Conservation (phyloP, 495 filamentous ascomycete genomes). For the Trichoderma orchidacearum region DNA sequence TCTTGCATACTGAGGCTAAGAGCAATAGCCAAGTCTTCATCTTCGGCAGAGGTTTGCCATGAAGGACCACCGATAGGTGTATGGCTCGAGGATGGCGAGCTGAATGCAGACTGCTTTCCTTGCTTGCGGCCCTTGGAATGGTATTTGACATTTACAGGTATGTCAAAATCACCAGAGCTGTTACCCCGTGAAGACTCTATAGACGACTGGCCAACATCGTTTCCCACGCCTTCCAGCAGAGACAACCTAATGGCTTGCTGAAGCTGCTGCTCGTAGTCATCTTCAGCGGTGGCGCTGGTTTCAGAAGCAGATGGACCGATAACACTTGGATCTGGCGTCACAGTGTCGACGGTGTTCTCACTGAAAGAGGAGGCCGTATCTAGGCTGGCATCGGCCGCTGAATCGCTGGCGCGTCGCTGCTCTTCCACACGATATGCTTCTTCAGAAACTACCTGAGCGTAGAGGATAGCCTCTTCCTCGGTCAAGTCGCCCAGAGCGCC, state of each 20-base stretch:
- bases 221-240: slow-evolving; percentile 41
- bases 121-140: slow-evolving; percentile 25
- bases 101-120: slow-evolving; percentile 19
- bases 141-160: slow-evolving; percentile 41
- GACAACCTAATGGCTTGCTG: slow-evolving; percentile 71
- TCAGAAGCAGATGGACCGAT: slow-evolving; percentile 23
- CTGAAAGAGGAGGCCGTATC: slow-evolving; percentile 33
- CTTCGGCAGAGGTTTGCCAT: slow-evolving; percentile 14
- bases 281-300: slow-evolving; percentile 26
- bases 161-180: slow-evolving; percentile 31
- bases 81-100: slow-evolving; percentile 13
- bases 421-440: slow-evolving; percentile 56
- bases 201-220: slow-evolving; percentile 17
- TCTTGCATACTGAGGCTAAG: slow-evolving; percentile 76
- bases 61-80: slow-evolving; percentile 8
- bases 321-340: slow-evolving; percentile 36
- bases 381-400: slow-evolving; percentile 24
- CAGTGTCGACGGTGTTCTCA: slow-evolving; percentile 30
- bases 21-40: slow-evolving; percentile 74
- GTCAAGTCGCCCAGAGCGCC: slow-evolving; percentile 57
- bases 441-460: slow-evolving; percentile 77
- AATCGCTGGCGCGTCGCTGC: slow-evolving; percentile 39
- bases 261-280: slow-evolving; percentile 60
- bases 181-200: slow-evolving; percentile 3
- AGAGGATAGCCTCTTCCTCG: slow-evolving; percentile 81